phyloP scores from a whole-genome alignment of 2,329 filamentous ascomycete genomes.

The Metarhizium brunneum region DNA sequence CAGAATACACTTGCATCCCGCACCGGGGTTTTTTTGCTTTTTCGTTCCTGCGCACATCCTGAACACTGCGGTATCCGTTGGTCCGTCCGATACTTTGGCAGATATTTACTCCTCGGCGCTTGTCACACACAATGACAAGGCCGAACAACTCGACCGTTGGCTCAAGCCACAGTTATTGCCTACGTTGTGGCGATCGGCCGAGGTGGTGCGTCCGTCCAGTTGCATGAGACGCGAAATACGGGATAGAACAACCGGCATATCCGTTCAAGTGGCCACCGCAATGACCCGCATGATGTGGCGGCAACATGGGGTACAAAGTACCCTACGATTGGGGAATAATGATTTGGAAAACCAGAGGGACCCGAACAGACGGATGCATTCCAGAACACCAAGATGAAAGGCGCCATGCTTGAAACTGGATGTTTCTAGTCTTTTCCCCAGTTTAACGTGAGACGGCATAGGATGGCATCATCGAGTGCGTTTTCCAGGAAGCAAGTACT shows the following conservation, averaged over 20 bases:
- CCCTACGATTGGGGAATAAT: neutral
- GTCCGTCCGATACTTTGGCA: neutral
- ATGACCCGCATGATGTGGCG: neutral
- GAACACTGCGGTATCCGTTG: neutral
- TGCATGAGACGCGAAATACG: neutral
- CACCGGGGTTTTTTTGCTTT: neutral
- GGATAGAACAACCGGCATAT: neutral
- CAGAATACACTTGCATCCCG: neutral
- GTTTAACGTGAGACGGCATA: no score
- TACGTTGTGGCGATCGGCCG: neutral
- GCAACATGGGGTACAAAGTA: neutral
- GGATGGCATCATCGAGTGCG: neutral
- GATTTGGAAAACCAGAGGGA: neutral
- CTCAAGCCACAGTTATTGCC: neutral
- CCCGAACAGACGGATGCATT: neutral
- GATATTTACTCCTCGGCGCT: no score
- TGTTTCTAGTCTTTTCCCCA: neutral
- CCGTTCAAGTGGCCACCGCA: neutral
- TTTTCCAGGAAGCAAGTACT: neutral
- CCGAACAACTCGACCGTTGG: neutral
- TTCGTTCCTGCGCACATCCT: neutral
- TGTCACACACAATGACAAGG: neutral
- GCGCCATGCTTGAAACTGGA: neutral
- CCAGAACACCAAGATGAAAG: neutral
- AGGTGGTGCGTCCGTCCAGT: neutral